phyloP scores from a whole-genome alignment of 2,329 filamentous ascomycete genomes.

The Botrytis paeoniae region DNA sequence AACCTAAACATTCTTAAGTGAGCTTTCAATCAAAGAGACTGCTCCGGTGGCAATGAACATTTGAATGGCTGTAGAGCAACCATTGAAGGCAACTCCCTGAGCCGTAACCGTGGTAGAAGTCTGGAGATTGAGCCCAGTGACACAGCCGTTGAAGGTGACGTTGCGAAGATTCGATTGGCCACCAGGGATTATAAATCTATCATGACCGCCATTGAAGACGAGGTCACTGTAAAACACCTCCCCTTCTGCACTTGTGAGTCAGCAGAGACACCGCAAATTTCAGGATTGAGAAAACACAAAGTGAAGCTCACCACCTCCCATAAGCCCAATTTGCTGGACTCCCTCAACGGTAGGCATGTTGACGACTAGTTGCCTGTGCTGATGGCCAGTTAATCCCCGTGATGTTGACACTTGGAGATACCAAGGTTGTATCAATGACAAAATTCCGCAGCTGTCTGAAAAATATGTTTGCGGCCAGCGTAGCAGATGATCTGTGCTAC shows the following conservation, averaged over 20 bases:
- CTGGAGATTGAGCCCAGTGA: slow-evolving; percentile 49
- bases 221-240: slow-evolving; percentile 59
- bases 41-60: slow-evolving; percentile 56
- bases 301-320: slow-evolving; percentile 25
- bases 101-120: too few relatives aligned
- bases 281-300: slow-evolving; percentile 47
- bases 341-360: slow-evolving; percentile 56
- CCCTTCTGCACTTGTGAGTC: slow-evolving; percentile 39
- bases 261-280: neutral
- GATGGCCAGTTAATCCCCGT: slow-evolving; percentile 48
- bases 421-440: slow-evolving; percentile 49
- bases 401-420: slow-evolving; percentile 21
- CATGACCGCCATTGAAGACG: slow-evolving; percentile 57
- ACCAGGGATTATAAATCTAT: slow-evolving; percentile 58
- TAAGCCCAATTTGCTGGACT: slow-evolving; percentile 49
- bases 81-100: slow-evolving; percentile 33
- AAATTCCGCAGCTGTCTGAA: slow-evolving; percentile 53
- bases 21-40: slow-evolving; percentile 53
- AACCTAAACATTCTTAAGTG: slow-evolving; percentile 49
- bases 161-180: slow-evolving; percentile 64
- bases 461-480: slow-evolving; percentile 5
- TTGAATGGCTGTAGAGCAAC: slow-evolving; percentile 42
- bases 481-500: neutral
- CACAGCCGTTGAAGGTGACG: slow-evolving; percentile 51
- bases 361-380: slow-evolving; percentile 54